A percentile compares a stretch with the other conserved stretches of the same genome.
Evolutionary conservation across 2,329 filamentous ascomycete species (phyloP).

Genomic region (Penicillium freii): DNA sequence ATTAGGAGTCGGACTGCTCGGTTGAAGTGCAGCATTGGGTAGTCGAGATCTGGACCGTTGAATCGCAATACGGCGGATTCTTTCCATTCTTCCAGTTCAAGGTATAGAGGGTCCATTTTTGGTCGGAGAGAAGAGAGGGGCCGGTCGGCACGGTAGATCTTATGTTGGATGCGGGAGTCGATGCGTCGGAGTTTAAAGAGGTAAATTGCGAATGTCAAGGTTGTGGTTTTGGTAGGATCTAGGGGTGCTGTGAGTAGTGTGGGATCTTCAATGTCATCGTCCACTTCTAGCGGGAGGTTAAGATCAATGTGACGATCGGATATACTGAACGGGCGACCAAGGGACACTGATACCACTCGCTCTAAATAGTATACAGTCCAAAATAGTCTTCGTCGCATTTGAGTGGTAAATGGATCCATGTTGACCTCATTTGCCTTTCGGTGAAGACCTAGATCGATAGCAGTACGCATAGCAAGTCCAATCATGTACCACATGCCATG

Average conservation of each 20-base stretch:
- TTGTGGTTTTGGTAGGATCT: slow-evolving; percentile 30
- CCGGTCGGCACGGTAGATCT: slow-evolving; percentile 53
- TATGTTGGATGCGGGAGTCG: slow-evolving; percentile 52
- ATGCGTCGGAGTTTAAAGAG: slow-evolving; percentile 48
- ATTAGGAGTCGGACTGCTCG: slow-evolving; percentile 51
- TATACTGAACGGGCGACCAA: slow-evolving; percentile 53
- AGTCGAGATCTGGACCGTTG: slow-evolving; percentile 44
- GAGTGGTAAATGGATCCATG: slow-evolving; percentile 43
- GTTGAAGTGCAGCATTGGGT: slow-evolving; percentile 52
- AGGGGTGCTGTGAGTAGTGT: slow-evolving; percentile 32
- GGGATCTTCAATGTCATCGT: slow-evolving; percentile 43
- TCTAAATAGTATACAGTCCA: slow-evolving; percentile 55
- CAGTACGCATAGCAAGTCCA: slow-evolving; percentile 54
- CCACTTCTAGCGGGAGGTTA: slow-evolving; percentile 47
- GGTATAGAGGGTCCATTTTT: slow-evolving; percentile 49
- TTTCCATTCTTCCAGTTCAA: slow-evolving; percentile 51
- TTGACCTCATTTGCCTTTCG: slow-evolving; percentile 47
- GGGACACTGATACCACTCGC: slow-evolving; percentile 50
- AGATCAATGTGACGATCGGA: slow-evolving; percentile 54
- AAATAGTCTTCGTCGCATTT: slow-evolving; percentile 50
- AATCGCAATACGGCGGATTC: slow-evolving; percentile 36
- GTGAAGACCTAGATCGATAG: slow-evolving; percentile 54
- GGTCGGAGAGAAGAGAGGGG: slow-evolving; percentile 45
- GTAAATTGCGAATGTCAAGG: slow-evolving; percentile 46
- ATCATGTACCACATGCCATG: slow-evolving; percentile 57